Percentiles rank a stretch among this genome's conserved stretches.
Conservation (phyloP, 768 basidiomycete species). For the Multifurca ochricompacta region DNA sequence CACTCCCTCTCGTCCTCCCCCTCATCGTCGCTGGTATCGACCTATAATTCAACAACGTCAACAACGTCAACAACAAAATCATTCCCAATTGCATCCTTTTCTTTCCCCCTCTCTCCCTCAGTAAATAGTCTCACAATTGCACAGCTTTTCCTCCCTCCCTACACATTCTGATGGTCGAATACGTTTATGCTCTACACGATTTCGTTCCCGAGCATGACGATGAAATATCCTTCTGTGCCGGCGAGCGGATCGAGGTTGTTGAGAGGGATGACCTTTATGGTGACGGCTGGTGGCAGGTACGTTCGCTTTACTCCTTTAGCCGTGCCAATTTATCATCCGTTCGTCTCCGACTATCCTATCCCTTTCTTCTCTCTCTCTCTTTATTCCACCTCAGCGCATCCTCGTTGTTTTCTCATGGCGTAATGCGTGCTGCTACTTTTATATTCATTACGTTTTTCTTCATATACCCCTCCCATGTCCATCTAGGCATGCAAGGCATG, state of each 20-base stretch:
- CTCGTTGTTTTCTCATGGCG: conserved; percentile 6
- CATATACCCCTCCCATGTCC: background rate
- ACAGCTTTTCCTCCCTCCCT: conserved; percentile 14
- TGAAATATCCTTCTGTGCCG: conserved; percentile 78
- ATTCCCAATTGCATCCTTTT: too few species aligned
- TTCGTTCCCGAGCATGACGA: conserved; percentile 92
- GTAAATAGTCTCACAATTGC: background rate
- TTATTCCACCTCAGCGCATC: background rate
- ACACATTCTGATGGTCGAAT: conserved; percentile 53
- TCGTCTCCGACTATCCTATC: background rate
- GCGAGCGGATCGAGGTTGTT: conserved; percentile 81
- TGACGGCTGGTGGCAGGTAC: conserved; percentile 94
- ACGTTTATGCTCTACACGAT: conserved; percentile 83
- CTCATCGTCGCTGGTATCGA: too few species aligned
- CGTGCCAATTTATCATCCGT: background rate
- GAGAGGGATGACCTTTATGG: conserved; percentile 90
- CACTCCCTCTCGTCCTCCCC: too few species aligned
- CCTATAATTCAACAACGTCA: too few species aligned
- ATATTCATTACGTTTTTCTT: background rate
- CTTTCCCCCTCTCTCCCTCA: background rate
- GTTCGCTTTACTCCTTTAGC: conserved; percentile 20
- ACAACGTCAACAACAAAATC: too few species aligned
- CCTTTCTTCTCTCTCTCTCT: background rate
- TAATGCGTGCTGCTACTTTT: background rate
- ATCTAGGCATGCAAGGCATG: background rate